These are phyloP conservation scores for Jasminum sambac DNA, from an alignment of 257 asterid species.

Conservation along the genomic window DNA sequence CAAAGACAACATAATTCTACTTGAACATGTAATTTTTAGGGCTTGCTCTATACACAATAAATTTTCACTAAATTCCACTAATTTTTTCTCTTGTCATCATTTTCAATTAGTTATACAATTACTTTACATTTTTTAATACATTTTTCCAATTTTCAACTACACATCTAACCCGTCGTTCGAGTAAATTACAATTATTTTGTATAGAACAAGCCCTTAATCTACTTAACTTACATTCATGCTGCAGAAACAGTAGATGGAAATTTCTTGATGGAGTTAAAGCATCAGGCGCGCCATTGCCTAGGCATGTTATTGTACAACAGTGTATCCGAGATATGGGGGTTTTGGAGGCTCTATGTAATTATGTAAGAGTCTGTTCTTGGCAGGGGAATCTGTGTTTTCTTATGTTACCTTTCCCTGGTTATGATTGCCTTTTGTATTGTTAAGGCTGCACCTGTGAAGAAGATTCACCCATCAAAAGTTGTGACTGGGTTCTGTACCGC, in stretches of 20 bases:
- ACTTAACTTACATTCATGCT: conserved; percentile 29
- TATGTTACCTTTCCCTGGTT: conserved; percentile 4
- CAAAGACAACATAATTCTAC: background rate
- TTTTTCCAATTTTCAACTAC: too few species aligned
- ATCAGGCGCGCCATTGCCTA: conserved; percentile 79
- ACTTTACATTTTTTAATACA: too few species aligned
- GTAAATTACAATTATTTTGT: too few species aligned
- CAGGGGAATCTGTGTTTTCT: conserved; percentile 12
- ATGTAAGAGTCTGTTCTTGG: conserved; percentile 46
- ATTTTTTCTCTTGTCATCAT: too few species aligned
- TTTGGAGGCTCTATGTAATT: conserved; percentile 71
- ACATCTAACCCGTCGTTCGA: too few species aligned
- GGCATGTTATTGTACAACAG: conserved; percentile 86
- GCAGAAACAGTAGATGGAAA: conserved; percentile 81
- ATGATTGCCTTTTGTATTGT: conserved; percentile 23
- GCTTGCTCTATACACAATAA: too few species aligned
- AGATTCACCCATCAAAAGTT: conserved; percentile 55
- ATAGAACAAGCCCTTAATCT: too few species aligned
- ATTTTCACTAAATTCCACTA: too few species aligned
- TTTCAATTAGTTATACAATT: too few species aligned
- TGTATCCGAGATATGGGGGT: conserved; percentile 70
- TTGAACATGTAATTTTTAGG: conserved; percentile 3
- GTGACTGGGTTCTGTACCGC: conserved; percentile 81
- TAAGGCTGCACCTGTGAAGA: conserved; percentile 68
- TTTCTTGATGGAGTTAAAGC: conserved; percentile 87